These are phyloP conservation scores for Cubamyces lactineus DNA, from an alignment of 768 basidiomycete genomes.

Conservation along the genomic window DNA sequence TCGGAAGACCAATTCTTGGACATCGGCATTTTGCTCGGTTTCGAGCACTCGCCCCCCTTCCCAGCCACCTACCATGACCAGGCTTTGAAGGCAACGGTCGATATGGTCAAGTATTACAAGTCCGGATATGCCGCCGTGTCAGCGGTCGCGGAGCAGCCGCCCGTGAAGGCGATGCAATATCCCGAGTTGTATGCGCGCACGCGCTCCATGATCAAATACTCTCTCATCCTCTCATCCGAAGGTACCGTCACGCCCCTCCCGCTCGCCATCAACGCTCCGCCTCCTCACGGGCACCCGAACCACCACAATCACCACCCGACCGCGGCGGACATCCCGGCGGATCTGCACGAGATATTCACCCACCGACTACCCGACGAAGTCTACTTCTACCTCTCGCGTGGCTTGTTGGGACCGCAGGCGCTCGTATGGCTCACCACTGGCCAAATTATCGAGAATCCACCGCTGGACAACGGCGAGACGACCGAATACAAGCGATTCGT, in stretches of 20 bases:
- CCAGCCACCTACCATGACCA: conserved; percentile 82
- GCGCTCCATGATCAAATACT: conserved; percentile 89
- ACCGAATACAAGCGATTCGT: conserved; percentile 94
- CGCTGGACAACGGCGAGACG: conserved; percentile 93
- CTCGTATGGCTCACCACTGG: conserved; percentile 95
- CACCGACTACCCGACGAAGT: conserved; percentile 93
- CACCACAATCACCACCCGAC: conserved; percentile 72
- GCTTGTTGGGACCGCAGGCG: conserved; percentile 85
- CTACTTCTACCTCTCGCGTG: conserved; percentile 94
- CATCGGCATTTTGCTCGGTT: conserved; percentile 89
- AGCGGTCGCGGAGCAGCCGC: conserved; percentile 78
- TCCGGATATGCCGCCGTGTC: conserved; percentile 81
- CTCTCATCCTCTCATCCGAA: conserved; percentile 87
- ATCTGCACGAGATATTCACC: conserved; percentile 95
- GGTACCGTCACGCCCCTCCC: conserved; percentile 80
- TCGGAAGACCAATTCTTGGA: conserved; percentile 94
- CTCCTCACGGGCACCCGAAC: conserved; percentile 47
- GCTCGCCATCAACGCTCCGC: conserved; percentile 59
- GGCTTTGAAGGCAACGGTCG: conserved; percentile 82
- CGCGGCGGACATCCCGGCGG: conserved; percentile 84
- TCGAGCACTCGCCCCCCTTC: conserved; percentile 78
- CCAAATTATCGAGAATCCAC: conserved; percentile 81
- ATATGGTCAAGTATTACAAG: conserved; percentile 93
- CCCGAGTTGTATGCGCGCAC: conserved; percentile 86
- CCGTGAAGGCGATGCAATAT: conserved; percentile 80